A percentile compares a stretch with the other conserved stretches of the same genome.
phyloP scores from a whole-genome alignment of 345 rosid species.

The Toxicodendron radicans region DNA sequence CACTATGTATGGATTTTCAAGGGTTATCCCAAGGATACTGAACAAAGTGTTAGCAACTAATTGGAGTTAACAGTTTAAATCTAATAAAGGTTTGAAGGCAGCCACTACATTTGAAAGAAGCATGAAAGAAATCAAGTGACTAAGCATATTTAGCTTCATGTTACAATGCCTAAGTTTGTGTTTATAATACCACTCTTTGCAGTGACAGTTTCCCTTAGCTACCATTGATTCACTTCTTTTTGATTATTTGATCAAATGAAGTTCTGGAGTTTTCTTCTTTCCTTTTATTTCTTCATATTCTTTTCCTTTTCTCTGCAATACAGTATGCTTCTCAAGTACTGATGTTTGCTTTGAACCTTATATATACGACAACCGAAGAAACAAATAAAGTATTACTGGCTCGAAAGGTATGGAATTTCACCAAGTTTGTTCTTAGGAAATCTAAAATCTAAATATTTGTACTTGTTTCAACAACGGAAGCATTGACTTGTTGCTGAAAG shows the following conservation, averaged over 20 bases:
- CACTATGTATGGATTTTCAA: background rate
- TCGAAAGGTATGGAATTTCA: background rate
- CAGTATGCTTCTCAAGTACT: background rate
- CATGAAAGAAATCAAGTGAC: background rate
- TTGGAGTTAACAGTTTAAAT: too few species aligned
- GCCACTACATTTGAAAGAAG: background rate
- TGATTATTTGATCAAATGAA: too few species aligned
- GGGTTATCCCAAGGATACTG: background rate
- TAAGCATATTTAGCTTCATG: too few species aligned
- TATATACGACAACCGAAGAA: background rate
- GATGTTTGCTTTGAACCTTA: background rate
- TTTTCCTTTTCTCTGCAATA: too few species aligned
- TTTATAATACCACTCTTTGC: background rate
- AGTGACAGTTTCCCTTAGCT: background rate
- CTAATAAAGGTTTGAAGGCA: background rate
- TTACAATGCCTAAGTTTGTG: background rate
- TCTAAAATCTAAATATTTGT: too few species aligned
- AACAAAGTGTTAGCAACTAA: background rate
- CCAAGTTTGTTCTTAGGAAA: too few species aligned
- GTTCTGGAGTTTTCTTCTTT: too few species aligned
- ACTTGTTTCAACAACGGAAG: too few species aligned
- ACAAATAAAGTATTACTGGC: background rate
- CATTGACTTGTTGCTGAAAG: too few species aligned
- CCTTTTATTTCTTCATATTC: too few species aligned
- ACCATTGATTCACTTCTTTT: too few species aligned